Conservation (phyloP, 257 asterid species). For the Phtheirospermum japonicum region DNA sequence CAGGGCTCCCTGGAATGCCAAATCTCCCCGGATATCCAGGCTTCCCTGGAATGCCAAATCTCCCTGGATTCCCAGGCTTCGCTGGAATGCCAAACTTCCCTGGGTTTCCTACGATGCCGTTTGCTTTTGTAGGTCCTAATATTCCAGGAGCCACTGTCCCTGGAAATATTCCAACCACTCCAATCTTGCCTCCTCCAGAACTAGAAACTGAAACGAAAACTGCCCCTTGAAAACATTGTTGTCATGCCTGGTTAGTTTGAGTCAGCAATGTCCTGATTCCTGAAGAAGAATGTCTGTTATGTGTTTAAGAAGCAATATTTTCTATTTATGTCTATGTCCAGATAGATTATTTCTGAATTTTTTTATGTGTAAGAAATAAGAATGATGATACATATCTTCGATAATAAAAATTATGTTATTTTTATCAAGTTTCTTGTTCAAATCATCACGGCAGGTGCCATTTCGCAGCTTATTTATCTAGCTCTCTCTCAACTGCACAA, state of each 20-base stretch:
- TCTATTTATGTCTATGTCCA: not conserved
- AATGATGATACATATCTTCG: too few species aligned
- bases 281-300: not conserved
- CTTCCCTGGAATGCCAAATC: not conserved
- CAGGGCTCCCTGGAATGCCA: slow-evolving; percentile 24
- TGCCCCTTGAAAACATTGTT: slow-evolving; percentile 15
- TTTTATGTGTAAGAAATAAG: not conserved
- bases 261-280: not conserved
- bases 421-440: too few species aligned
- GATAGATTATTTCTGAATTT: too few species aligned
- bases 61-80: slow-evolving; percentile 27
- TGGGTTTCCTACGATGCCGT: not conserved
- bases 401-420: too few species aligned
- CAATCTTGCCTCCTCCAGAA: not conserved
- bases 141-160: not conserved
- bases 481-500: too few species aligned
- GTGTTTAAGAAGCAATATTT: not conserved
- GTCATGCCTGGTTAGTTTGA: not conserved
- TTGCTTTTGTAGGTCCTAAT: too few species aligned
- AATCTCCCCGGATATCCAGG: not conserved
- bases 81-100: slow-evolving; percentile 11
- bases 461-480: too few species aligned
- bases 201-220: too few species aligned
- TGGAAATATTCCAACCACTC: not conserved
- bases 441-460: too few species aligned